phyloP scores from a whole-genome alignment of 148 eudicot species.

The Beta vulgaris region DNA sequence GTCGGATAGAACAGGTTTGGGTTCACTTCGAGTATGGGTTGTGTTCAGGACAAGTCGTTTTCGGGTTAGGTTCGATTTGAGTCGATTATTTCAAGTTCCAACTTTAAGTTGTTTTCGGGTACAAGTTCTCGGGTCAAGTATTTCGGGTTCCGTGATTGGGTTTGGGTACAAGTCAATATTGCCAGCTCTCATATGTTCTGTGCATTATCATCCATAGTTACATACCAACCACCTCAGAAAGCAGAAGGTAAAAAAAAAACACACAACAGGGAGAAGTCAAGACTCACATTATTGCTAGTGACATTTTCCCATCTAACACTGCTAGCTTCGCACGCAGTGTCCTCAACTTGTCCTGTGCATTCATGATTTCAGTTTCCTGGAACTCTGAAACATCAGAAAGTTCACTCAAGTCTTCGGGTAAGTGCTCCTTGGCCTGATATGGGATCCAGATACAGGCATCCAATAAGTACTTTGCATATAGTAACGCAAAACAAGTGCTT shows the following conservation, averaged over 20 bases:
- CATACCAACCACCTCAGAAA: not conserved
- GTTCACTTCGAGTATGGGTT: no score
- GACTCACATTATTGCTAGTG: slow-evolving; percentile 68
- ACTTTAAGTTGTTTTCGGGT: no score
- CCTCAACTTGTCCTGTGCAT: slow-evolving; percentile 59
- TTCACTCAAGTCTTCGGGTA: slow-evolving; percentile 40
- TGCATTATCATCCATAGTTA: not conserved
- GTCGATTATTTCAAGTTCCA: no score
- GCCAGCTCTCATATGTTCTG: no score
- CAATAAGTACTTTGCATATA: not conserved
- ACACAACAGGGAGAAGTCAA: not conserved
- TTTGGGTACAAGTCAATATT: no score
- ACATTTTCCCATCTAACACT: slow-evolving; percentile 80
- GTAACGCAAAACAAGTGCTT: not conserved
- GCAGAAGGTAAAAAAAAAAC: not conserved
- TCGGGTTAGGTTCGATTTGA: no score
- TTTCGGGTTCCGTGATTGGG: no score
- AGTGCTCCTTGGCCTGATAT: slow-evolving; percentile 46
- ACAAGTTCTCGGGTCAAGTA: no score
- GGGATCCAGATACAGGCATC: not conserved
- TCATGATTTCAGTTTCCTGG: slow-evolving; percentile 83
- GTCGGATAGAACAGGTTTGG: no score
- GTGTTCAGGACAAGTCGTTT: no score
- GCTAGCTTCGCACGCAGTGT: slow-evolving; percentile 76
- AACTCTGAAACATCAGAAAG: slow-evolving; percentile 86